Conservation (phyloP, 192 early-diverging fungal species). For the Linnemannia exigua region DNA sequence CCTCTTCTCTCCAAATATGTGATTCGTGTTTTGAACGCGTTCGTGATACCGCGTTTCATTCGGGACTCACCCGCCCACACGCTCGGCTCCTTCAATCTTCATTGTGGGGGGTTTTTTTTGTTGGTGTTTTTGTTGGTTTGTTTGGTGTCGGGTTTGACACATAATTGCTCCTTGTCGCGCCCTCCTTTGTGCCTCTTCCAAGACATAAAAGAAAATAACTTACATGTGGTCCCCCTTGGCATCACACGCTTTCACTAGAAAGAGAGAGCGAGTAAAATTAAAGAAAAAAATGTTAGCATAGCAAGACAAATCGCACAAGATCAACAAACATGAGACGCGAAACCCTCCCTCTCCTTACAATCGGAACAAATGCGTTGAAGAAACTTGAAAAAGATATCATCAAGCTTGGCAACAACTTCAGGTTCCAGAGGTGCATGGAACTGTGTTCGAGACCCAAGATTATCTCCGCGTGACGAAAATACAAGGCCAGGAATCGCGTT, state of each 20-base stretch:
- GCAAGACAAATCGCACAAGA: neutral
- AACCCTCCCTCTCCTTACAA: slow-evolving; percentile 59
- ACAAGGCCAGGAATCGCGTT: neutral
- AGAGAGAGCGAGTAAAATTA: neutral
- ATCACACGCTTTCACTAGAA: slow-evolving; percentile 72
- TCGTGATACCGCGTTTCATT: no score
- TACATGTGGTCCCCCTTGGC: slow-evolving; percentile 80
- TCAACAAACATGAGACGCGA: neutral
- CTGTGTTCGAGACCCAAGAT: slow-evolving; percentile 48
- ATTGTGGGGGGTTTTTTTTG: neutral
- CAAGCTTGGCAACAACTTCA: slow-evolving; percentile 63
- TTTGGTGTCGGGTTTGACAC: neutral
- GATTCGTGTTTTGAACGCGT: neutral
- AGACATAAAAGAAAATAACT: slow-evolving; percentile 37
- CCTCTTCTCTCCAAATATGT: neutral
- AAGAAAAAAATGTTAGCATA: slow-evolving; percentile 8
- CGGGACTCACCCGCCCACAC: no score
- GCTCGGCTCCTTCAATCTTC: neutral
- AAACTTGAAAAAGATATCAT: slow-evolving; percentile 78
- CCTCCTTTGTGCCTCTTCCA: neutral
- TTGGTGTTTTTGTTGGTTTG: no score
- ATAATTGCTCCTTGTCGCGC: neutral
- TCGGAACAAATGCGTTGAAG: slow-evolving; percentile 78
- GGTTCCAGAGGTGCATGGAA: slow-evolving; percentile 62
- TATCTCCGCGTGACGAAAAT: slow-evolving; percentile 14